Percentiles rank a stretch among this genome's conserved stretches.
Conservation (phyloP, 495 filamentous ascomycete genomes). For the Neurospora sp. region DNA sequence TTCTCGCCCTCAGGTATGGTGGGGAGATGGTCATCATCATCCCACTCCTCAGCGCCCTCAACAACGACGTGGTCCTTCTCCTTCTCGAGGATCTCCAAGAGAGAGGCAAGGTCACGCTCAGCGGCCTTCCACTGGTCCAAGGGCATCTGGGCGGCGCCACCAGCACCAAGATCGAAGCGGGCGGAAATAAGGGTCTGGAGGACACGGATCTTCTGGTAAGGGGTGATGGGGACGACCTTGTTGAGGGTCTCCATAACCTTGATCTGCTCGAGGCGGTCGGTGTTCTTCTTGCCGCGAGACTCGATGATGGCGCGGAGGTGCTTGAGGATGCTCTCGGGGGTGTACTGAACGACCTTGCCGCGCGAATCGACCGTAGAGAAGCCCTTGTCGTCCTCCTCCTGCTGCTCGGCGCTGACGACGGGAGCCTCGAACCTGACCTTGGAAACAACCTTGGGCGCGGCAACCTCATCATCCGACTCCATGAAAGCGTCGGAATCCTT, state of each 20-base stretch:
- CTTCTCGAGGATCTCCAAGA: slow-evolving; percentile 70
- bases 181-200: slow-evolving; percentile 88
- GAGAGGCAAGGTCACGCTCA: slow-evolving; percentile 66
- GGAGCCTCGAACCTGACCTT: slow-evolving; percentile 29
- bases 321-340: slow-evolving; percentile 96
- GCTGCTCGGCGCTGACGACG: slow-evolving; percentile 15
- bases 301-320: slow-evolving; percentile 88
- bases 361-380: slow-evolving; percentile 79
- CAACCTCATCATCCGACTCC: slow-evolving; percentile 70
- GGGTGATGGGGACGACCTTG: slow-evolving; percentile 66
- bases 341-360: slow-evolving; percentile 79
- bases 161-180: slow-evolving; percentile 83
- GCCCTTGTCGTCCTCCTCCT: slow-evolving; percentile 69
- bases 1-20: slow-evolving; percentile 58
- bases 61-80: slow-evolving; percentile 72
- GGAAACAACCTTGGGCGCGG: slow-evolving; percentile 35
- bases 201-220: slow-evolving; percentile 92
- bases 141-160: slow-evolving; percentile 76
- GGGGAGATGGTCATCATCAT: slow-evolving; percentile 92
- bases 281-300: slow-evolving; percentile 96
- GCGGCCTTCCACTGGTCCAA: slow-evolving; percentile 95
- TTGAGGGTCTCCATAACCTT: slow-evolving; percentile 91
- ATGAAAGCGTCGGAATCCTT: slow-evolving; percentile 79
- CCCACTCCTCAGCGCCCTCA: slow-evolving; percentile 94
- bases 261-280: slow-evolving; percentile 89